These are phyloP conservation scores for Suhomyces atakaporum DNA, from an alignment of 1,139 yeast species.

Conservation along the genomic window DNA sequence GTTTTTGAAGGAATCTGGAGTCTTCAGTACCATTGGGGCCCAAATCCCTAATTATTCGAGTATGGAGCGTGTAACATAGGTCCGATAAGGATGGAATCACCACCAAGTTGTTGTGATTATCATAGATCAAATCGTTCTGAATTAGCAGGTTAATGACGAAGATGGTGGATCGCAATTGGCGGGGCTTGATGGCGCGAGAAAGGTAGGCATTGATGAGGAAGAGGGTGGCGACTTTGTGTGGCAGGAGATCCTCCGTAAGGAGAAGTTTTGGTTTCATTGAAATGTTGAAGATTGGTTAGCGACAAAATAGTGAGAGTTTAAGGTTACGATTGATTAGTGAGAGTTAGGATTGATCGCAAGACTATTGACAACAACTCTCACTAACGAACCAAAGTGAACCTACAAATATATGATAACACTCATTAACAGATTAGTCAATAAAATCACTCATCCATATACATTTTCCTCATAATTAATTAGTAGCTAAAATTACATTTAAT, in stretches of 20 bases:
- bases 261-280: conserved; percentile 15
- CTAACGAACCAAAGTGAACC: too few relatives aligned
- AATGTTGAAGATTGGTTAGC: conserved; percentile 1
- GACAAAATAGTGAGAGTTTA: too few relatives aligned
- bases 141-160: conserved; percentile 25
- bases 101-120: conserved; percentile 24
- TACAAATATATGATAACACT: too few relatives aligned
- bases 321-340: too few relatives aligned
- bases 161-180: conserved; percentile 16
- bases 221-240: conserved; percentile 35
- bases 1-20: conserved; percentile 14
- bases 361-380: too few relatives aligned
- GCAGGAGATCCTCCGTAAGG: conserved; percentile 38
- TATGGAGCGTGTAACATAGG: conserved; percentile 19
- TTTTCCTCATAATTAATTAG: too few relatives aligned
- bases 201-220: conserved; percentile 27
- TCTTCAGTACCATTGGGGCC: conserved; percentile 3
- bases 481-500: too few relatives aligned
- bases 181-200: conserved; percentile 18
- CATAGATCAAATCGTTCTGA: conserved; percentile 28
- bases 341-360: too few relatives aligned
- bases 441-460: too few relatives aligned
- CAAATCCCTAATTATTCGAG: conserved; percentile 1
- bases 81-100: conserved; percentile 32
- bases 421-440: too few relatives aligned